phyloP scores from a whole-genome alignment of 805 yeast genomes.

The baker's yeast (Saccharomyces cerevisiae) region DNA sequence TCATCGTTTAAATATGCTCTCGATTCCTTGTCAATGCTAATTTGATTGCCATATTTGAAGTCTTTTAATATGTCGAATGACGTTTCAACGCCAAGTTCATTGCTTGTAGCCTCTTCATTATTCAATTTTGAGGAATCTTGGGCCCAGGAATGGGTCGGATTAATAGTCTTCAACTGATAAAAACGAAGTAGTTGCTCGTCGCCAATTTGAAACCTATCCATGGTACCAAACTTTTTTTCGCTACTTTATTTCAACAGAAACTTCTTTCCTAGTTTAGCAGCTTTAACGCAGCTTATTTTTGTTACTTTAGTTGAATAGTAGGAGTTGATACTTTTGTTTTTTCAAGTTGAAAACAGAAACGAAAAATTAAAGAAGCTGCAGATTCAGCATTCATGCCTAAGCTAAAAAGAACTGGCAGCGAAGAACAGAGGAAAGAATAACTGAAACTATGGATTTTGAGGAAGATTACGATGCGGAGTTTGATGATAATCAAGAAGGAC shows the following conservation, averaged over 20 bases:
- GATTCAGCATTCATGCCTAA: neutral
- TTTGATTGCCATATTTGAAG: constrained; percentile 22
- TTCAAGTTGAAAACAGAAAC: neutral
- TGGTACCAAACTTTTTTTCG: neutral
- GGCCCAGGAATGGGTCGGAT: constrained; percentile 35
- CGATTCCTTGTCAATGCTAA: constrained; percentile 22
- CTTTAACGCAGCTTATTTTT: neutral
- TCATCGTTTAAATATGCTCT: constrained; percentile 13
- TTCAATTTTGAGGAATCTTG: constrained; percentile 28
- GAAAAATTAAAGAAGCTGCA: neutral
- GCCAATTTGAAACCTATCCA: constrained; percentile 15
- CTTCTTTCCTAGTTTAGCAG: neutral
- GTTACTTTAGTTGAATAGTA: neutral
- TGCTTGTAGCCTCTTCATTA: constrained; percentile 5
- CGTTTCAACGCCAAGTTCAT: neutral
- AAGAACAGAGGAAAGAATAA: constrained; percentile 3
- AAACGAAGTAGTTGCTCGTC: constrained; percentile 29
- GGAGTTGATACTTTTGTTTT: neutral
- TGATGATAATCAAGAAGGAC: constrained; percentile 30
- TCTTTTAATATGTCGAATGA: constrained; percentile 30
- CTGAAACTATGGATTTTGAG: constrained; percentile 23
- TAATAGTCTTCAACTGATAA: constrained; percentile 38
- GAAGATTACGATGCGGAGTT: constrained; percentile 23
- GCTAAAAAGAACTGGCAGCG: neutral
- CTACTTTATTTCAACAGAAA: neutral